A percentile compares a stretch with the other conserved stretches of the same genome.
Evolutionary conservation across 441 rosid species (phyloP).

Genomic region (Pelargonium fulgidum): DNA sequence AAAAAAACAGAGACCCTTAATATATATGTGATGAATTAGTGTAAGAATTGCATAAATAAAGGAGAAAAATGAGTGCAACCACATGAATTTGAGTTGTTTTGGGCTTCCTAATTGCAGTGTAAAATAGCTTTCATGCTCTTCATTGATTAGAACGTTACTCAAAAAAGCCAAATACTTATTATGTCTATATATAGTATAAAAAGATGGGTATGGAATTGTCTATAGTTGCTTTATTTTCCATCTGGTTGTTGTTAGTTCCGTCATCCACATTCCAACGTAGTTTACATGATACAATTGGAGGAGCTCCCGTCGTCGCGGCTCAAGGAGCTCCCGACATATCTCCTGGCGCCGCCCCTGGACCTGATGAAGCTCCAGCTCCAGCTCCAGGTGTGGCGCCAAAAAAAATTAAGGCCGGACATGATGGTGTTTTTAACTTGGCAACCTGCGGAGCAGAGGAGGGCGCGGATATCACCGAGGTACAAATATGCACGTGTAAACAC

Average conservation of each 20-base stretch:
- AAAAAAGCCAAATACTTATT: not conserved
- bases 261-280: not conserved
- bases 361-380: no score
- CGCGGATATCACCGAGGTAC: not conserved
- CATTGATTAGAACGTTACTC: no score
- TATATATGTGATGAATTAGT: not conserved
- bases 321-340: not conserved
- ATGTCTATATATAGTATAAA: not conserved
- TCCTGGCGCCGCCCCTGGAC: not conserved
- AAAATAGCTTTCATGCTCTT: not conserved
- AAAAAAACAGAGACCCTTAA: no score
- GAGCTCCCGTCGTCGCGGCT: not conserved
- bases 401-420: not conserved
- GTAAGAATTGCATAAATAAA: not conserved
- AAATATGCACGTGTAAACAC: not conserved
- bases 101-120: not conserved
- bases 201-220: not conserved
- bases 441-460: not conserved
- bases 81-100: not conserved
- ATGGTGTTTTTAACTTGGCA: not conserved
- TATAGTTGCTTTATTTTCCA: not conserved
- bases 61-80: not conserved
- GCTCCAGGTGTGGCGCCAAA: not conserved
- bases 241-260: not conserved
- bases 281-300: not conserved